Base-by-base conservation (phyloP, 2,329 filamentous ascomycete species). In the Xylaria sp. region DNA sequence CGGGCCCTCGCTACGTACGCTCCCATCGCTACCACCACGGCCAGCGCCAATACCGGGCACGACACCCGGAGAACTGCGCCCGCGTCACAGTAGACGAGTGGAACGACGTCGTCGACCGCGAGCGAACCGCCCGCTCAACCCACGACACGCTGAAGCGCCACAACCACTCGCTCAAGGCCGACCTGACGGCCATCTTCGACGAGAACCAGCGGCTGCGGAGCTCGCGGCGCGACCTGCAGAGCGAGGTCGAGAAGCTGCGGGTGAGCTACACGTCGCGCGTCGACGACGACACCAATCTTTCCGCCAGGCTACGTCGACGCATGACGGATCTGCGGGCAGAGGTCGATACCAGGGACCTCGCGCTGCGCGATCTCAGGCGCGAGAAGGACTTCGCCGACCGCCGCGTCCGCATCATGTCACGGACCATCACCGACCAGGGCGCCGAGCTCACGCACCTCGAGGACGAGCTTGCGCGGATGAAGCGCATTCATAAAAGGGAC, bases 31-130 rank as follows among this genome's bases (percentile, higher is more conserved):
- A 74, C 45, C 68, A 73, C 42, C 71, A 70, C 50, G 62, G 68
- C 27, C 65, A 67, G 22, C 71, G 65, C 36, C 67, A 65, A 49
- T 44, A 44, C 47, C 70, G 66, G 5, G 39, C 57, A 11, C 66
- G 66, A 68, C 76, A 73, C 47, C 69, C 67, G 47, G 72, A 76
- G 7, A 65, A 70, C 71, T 76, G 74, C 57, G 71, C 73, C n/a
- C 69, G 73, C 31, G 64, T 76, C 42, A 53, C 73, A 2, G 33
- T 69, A 20, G 71, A 73, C n/a, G 63, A 75, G 9, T 77, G 70
- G 72, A 70, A 72, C 42, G 64, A 31, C 36, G 42, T 76, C 10
- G 22, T 64, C 17, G 65, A 66, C 25, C 67, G 72, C 31, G 73
- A 76, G 60, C 71, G 68, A 13, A 53, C 38, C 29, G 31, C 69